A percentile compares a stretch with the other conserved stretches of the same genome.
phyloP scores from a whole-genome alignment of 139 green algal genomes.

The Chlorella sp. region DNA sequence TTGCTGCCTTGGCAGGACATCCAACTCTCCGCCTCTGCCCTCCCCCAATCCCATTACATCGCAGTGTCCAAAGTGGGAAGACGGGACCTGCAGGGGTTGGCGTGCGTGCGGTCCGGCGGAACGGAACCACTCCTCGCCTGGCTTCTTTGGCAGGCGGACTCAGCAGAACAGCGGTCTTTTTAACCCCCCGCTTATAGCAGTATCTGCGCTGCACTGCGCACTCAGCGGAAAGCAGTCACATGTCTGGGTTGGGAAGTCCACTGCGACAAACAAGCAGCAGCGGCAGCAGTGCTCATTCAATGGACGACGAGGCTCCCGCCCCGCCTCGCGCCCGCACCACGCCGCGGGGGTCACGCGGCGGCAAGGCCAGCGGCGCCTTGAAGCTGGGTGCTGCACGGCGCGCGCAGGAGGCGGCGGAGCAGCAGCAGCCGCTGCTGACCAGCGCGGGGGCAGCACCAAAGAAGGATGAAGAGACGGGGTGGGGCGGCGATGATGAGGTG shows the following conservation, averaged over 20 bases:
- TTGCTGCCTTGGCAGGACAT: too few species aligned
- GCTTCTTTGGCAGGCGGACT: too few species aligned
- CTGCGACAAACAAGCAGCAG: not conserved
- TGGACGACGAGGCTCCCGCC: not conserved
- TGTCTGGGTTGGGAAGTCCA: not conserved
- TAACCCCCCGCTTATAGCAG: too few species aligned
- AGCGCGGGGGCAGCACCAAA: not conserved
- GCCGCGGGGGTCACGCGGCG: not conserved
- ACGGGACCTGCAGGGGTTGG: too few species aligned
- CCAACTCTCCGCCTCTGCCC: too few species aligned
- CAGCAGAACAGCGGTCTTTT: too few species aligned
- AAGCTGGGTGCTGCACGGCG: not conserved
- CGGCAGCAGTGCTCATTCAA: not conserved
- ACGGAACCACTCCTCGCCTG: too few species aligned
- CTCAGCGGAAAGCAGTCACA: not conserved
- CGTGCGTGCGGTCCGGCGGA: too few species aligned
- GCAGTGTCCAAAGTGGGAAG: too few species aligned
- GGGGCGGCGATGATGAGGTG: slow-evolving; percentile 1
- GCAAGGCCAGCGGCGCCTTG: not conserved
- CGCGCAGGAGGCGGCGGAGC: not conserved
- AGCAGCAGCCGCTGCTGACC: not conserved
- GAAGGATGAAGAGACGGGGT: not conserved
- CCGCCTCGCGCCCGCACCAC: not conserved
- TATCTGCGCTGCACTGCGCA: too few species aligned
- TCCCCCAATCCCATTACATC: too few species aligned